Base-by-base conservation (phyloP, 2,329 filamentous ascomycete species). In the Sclerotinia nivalis region DNA sequence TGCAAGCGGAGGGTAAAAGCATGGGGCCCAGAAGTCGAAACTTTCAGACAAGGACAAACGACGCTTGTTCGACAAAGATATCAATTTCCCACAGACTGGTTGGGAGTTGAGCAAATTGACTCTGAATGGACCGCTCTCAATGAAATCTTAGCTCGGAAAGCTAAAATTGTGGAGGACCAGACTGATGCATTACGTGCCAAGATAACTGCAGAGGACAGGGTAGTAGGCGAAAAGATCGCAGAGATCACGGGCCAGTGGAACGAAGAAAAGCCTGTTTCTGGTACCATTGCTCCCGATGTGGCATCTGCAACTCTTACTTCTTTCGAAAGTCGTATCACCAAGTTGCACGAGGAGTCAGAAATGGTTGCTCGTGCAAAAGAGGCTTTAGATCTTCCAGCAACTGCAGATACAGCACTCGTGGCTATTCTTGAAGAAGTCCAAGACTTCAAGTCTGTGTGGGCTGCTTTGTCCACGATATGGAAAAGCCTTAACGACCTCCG, bases 391-490 rank as follows among this genome's bases (percentile, higher is more conserved):
- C 86, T 99, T 55, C 92, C 95, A 4, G 87, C 91, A 3, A 91
- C 88, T 68, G 84, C 90, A 0, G 93, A 97, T 75, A 92, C 91
- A 66, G 89, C 91, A n/a, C 87, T 99, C 31, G 85, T 88, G n/a
- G 87, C 91, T 37, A 91, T 97, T 12, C 85, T 98, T 22, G 95
- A 98, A 79, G 96, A 99, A 81, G 93, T 99, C 2, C 93, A 97
- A 72, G 96, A 99, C 80, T 99, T 99, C 83, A 97, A 97, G 82
- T 97, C 95, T 28, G 96, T 99, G 13, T 99, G 96, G 96, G 92
- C 95, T 45, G 95, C 92, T 62, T 84, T 99, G 64, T 95, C 93
- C 34, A 97, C 94, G 8, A 97, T 99, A 72, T 99, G 96, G 96
- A 92, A 93, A 79, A 97, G 92, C 78, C 84, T 99, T 71, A 96